A percentile compares a stretch with the other conserved stretches of the same genome.
Conservation (phyloP, 352 stramenopile species). For the Thalassiosira livingstoniorum region DNA sequence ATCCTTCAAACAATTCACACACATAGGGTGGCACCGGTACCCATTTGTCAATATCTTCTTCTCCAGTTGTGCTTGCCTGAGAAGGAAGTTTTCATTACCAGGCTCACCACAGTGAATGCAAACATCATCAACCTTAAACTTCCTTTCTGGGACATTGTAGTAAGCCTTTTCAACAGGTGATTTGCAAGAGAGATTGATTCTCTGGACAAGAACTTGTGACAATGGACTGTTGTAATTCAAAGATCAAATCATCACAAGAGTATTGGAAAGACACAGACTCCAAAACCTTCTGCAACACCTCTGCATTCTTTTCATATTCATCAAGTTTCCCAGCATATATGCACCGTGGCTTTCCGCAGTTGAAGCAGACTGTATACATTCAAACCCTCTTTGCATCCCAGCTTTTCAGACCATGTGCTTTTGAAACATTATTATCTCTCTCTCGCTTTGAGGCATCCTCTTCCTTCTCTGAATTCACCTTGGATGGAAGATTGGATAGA, state of each 20-base stretch:
- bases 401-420: not conserved
- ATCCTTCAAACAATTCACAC: conserved; percentile 1
- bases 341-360: not conserved
- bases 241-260: conserved; percentile 29
- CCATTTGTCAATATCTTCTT: conserved; percentile 1
- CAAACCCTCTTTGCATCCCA: not conserved
- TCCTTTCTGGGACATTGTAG: conserved; percentile 3
- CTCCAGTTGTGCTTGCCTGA: not conserved
- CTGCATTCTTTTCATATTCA: not conserved
- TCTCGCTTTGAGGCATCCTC: not conserved
- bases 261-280: conserved; percentile 13
- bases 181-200: conserved; percentile 12
- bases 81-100: conserved; percentile 8
- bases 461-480: not conserved
- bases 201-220: conserved; percentile 11
- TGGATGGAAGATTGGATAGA: not conserved
- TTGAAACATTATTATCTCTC: not conserved
- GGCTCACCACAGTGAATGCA: conserved; percentile 29
- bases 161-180: conserved; percentile 24
- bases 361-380: not conserved
- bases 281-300: conserved; percentile 1
- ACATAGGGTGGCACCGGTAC: conserved; percentile 3
- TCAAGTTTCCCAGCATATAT: not conserved
- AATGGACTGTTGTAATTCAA: conserved; percentile 18
- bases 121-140: not conserved